Conservation (phyloP, 495 filamentous ascomycete species). For the Halenospora varia region DNA sequence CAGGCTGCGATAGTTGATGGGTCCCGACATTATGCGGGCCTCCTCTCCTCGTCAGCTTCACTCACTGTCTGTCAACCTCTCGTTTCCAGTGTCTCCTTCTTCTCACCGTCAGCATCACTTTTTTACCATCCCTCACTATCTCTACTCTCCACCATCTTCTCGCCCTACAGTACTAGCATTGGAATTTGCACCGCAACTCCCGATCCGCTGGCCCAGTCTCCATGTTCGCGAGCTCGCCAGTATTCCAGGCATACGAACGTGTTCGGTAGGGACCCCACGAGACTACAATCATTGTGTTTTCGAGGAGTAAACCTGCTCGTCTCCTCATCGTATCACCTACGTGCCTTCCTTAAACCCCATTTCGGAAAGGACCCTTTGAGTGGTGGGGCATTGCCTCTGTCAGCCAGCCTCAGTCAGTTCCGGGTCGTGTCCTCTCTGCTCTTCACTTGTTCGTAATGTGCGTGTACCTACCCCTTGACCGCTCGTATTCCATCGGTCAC, state of each 20-base stretch:
- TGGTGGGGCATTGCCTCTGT: background rate
- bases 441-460: slow-evolving; percentile 4
- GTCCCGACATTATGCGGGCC: background rate
- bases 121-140: background rate
- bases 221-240: background rate
- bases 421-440: slow-evolving; percentile 1
- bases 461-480: background rate
- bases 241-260: background rate
- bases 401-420: background rate
- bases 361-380: background rate
- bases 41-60: background rate
- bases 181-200: background rate
- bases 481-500: background rate
- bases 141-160: background rate
- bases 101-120: slow-evolving; percentile 1
- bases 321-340: background rate
- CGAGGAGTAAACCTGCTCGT: background rate
- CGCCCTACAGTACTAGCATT: background rate
- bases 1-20: background rate
- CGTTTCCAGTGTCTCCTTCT: background rate
- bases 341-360: background rate
- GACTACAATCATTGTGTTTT: background rate
- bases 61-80: background rate
- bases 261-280: background rate
- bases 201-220: background rate